phyloP scores from a whole-genome alignment of 768 basidiomycete genomes.

The Ramaria rubella region DNA sequence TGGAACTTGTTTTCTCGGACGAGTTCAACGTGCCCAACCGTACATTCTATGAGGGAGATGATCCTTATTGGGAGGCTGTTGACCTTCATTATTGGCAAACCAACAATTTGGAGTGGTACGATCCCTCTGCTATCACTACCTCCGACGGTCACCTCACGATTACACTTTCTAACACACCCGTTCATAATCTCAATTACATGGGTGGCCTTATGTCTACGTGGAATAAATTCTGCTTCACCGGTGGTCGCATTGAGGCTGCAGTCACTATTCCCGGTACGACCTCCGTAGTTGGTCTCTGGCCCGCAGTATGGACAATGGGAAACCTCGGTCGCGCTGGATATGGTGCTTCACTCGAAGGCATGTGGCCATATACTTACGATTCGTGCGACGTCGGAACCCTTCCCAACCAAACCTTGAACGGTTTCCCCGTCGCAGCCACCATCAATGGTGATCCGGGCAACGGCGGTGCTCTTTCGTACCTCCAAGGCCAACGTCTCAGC shows the following conservation, averaged over 20 bases:
- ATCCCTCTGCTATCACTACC: conserved; percentile 73
- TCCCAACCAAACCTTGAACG: conserved; percentile 73
- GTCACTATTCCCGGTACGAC: conserved; percentile 64
- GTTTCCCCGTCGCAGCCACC: conserved; percentile 53
- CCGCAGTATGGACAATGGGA: conserved; percentile 55
- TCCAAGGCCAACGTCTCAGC: conserved; percentile 83
- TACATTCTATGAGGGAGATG: conserved; percentile 81
- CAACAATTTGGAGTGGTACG: conserved; percentile 84
- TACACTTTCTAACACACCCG: conserved; percentile 58
- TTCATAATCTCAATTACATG: conserved; percentile 66
- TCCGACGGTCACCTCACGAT: conserved; percentile 67
- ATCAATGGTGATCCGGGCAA: conserved; percentile 51
- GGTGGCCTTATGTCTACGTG: conserved; percentile 58
- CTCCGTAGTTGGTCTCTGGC: conserved; percentile 55
- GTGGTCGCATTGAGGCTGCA: conserved; percentile 67
- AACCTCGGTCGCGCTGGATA: conserved; percentile 84
- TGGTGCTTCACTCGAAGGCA: conserved; percentile 80
- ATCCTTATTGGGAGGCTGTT: conserved; percentile 84
- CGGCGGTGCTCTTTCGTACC: conserved; percentile 60
- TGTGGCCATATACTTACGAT: conserved; percentile 83
- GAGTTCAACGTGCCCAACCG: conserved; percentile 80
- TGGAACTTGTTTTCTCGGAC: conserved; percentile 77
- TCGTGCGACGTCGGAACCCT: conserved; percentile 90
- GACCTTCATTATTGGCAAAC: conserved; percentile 79
- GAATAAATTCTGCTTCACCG: conserved; percentile 96